Conservation (phyloP, 2,329 filamentous ascomycete genomes). For the Microsporum canis region DNA sequence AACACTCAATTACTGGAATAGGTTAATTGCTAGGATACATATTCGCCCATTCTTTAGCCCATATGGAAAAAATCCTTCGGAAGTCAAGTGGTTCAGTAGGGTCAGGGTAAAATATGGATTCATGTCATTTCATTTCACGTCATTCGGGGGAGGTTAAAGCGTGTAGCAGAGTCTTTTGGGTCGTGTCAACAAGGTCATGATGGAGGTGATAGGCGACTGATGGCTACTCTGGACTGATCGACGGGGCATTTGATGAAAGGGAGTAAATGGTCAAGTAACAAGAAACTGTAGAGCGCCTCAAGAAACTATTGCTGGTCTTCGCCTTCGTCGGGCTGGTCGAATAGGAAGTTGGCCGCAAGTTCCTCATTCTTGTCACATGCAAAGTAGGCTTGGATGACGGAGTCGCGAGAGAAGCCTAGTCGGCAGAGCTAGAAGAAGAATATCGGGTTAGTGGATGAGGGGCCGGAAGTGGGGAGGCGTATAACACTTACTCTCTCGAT, state of each 20-base stretch:
- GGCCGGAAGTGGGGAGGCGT: background rate
- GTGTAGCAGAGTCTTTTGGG: background rate
- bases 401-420: conserved; percentile 83
- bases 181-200: background rate
- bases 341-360: conserved; percentile 92
- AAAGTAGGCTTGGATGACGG: conserved; percentile 96
- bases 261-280: background rate
- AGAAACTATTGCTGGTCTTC: conserved; percentile 18
- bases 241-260: background rate
- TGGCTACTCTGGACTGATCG: background rate
- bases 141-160: background rate
- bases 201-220: background rate
- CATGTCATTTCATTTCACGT: conserved; percentile 3
- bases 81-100: background rate
- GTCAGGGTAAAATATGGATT: background rate
- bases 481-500: conserved; percentile 72
- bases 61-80: background rate
- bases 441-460: background rate
- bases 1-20: background rate
- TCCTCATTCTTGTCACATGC: conserved; percentile 99
- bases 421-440: conserved; percentile 58
- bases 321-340: conserved; percentile 88
- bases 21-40: background rate
- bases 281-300: background rate
- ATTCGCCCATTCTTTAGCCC: background rate